A percentile compares a stretch with the other conserved stretches of the same genome.
These are phyloP conservation scores for apple (Malus domestica) DNA, from an alignment of 306 rosid species.

Conservation along the genomic window DNA sequence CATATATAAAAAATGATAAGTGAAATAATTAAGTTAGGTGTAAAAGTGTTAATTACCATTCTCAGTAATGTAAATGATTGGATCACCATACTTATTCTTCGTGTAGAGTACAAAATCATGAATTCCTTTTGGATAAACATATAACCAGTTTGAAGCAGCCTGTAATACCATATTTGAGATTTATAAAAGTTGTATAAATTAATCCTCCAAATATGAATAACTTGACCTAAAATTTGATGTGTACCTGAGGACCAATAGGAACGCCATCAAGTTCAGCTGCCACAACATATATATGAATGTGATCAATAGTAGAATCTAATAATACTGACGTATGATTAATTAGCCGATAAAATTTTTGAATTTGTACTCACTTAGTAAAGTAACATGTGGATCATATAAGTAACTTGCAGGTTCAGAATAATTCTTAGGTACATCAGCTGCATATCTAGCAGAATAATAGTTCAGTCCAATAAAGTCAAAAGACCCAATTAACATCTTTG, in stretches of 20 bases:
- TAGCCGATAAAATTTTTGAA: neutral
- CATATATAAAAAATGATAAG: neutral
- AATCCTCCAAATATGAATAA: too few relatives aligned
- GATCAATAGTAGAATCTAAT: conserved; percentile 8
- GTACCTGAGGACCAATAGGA: neutral
- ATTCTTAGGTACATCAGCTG: conserved; percentile 12
- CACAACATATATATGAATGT: neutral
- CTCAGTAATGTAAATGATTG: conserved; percentile 9
- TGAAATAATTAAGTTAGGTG: neutral
- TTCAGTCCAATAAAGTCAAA: conserved; percentile 54
- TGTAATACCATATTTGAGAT: neutral
- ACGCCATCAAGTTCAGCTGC: neutral
- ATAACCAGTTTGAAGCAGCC: neutral
- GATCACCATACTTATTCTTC: conserved; percentile 8
- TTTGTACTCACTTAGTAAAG: conserved; percentile 23
- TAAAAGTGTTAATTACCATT: neutral
- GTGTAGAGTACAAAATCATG: conserved; percentile 14
- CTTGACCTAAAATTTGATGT: too few relatives aligned
- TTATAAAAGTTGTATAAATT: neutral
- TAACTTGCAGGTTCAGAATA: neutral
- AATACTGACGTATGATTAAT: neutral
- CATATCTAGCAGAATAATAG: conserved; percentile 48
- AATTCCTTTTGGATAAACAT: conserved; percentile 9
- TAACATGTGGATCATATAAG: conserved; percentile 23
- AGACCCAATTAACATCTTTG: conserved; percentile 38